Base-by-base conservation (phyloP, 208 protist genomes). In the Giardia duodenalis region DNA sequence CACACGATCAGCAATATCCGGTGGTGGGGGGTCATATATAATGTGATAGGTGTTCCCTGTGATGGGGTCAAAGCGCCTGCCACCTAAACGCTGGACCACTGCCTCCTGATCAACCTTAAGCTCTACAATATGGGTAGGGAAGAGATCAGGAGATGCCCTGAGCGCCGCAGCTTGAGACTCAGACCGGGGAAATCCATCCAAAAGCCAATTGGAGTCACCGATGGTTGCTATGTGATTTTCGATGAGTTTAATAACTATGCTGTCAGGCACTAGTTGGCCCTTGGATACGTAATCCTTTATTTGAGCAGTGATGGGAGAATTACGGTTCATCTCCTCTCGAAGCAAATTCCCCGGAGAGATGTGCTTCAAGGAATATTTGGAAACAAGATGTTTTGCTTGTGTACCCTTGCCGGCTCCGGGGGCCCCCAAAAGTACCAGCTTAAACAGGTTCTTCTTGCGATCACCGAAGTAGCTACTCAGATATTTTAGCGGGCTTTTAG, bases 351-450 rank as follows among this genome's bases (percentile, higher is more conserved):
- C 95, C 0, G 96, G 96, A 42, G 93, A 94, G 46, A 98, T 94
- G 93, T 97, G 96, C 44, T 95, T 87, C 0, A 97, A 90, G 44
- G 94, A 94, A 93, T 96, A 98, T n/a, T 96, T 93, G 45, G 96
- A 93, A 10, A 95, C 96, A 39, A 98, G 93, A 44, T 93, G 87
- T 0, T 95, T 94, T 2, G 95, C 96, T 92, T 97, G 95, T 3
- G 97, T 98, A 0, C 96, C 97, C 92, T 98, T 98, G 44, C 97
- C 97, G 90, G 95, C 95, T 22, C 96, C 97, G 0, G 96, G 96
- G 0, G 95, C 94, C 0, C 97, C 97, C 47, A 90, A 42, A 44
- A 95, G 30, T 67, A 95, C 93, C 0, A 95, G n/a, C 19, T 46
- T 0, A 42, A 30, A 57, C 30, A 67, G 90, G 22, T 90, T 90